These are phyloP conservation scores for Hymenochaete sp. DNA, from an alignment of 1,284 basidiomycete genomes.

Conservation along the genomic window DNA sequence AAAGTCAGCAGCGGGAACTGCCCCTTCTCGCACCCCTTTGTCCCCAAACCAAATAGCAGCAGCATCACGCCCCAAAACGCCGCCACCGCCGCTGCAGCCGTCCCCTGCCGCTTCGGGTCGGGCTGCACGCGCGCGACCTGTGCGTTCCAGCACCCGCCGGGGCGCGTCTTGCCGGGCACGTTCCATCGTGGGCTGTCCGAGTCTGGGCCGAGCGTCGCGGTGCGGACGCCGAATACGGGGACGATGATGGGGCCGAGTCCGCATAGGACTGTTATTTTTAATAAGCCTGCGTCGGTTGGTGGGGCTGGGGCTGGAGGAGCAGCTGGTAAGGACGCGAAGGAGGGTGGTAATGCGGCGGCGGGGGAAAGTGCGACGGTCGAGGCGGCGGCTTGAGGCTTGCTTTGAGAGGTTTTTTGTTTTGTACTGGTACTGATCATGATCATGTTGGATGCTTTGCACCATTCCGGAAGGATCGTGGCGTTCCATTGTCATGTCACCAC, in stretches of 20 bases:
- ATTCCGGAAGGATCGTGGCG: neutral
- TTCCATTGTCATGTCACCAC: neutral
- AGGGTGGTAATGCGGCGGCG: constrained; percentile 45
- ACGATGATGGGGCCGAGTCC: constrained; percentile 51
- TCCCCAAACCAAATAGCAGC: too few relatives aligned
- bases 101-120: constrained; percentile 63
- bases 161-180: constrained; percentile 61
- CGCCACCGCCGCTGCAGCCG: neutral
- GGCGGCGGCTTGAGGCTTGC: constrained; percentile 15
- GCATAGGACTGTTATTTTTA: constrained; percentile 62
- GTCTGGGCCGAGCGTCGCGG: constrained; percentile 47
- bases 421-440: neutral
- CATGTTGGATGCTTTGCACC: neutral
- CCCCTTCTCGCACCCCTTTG: constrained; percentile 54
- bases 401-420: too few relatives aligned
- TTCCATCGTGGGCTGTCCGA: constrained; percentile 70
- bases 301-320: constrained; percentile 40
- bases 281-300: constrained; percentile 31
- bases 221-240: constrained; percentile 54
- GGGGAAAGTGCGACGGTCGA: constrained; percentile 35
- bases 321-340: constrained; percentile 51
- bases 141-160: constrained; percentile 71
- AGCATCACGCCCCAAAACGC: constrained; percentile 28
- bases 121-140: constrained; percentile 72
- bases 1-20: constrained; percentile 48